Conservation (phyloP, 441 rosid species). For the Bocquillonia castaneifolia region DNA sequence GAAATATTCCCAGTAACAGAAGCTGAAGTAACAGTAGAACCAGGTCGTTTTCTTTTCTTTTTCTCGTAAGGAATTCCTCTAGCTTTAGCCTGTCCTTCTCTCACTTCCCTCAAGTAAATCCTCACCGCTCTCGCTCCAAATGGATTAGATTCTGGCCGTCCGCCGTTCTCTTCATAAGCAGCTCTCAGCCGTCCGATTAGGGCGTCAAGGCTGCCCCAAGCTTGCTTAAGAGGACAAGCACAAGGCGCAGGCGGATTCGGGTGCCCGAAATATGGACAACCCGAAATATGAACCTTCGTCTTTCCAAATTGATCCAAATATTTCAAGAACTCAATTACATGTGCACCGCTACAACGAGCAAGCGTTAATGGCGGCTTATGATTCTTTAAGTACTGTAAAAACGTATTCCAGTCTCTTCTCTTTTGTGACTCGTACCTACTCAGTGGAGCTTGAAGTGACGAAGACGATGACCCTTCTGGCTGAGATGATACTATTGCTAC, state of each 20-base stretch:
- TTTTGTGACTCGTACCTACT: constrained; percentile 85
- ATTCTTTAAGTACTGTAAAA: constrained; percentile 74
- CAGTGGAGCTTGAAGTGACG: constrained; percentile 42
- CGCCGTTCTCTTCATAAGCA: constrained; percentile 80
- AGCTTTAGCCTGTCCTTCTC: constrained; percentile 76
- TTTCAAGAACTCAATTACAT: constrained; percentile 70
- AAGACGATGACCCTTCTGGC: no score
- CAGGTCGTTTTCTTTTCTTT: constrained; percentile 73
- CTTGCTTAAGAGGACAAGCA: constrained; percentile 82
- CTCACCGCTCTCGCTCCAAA: constrained; percentile 77
- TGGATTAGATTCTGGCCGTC: constrained; percentile 68
- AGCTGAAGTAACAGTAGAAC: constrained; percentile 8
- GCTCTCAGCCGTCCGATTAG: constrained; percentile 87
- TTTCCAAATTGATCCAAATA: constrained; percentile 87
- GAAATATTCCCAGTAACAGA: constrained; percentile 18
- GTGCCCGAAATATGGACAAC: constrained; percentile 70
- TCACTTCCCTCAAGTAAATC: constrained; percentile 67
- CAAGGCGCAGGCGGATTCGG: constrained; percentile 82
- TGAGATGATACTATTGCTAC: constrained; percentile 11
- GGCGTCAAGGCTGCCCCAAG: constrained; percentile 90
- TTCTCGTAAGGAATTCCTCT: constrained; percentile 83
- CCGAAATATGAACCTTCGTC: constrained; percentile 73
- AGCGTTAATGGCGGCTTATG: constrained; percentile 71
- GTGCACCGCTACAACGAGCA: constrained; percentile 66
- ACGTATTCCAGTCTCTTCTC: constrained; percentile 87